Base-by-base conservation (phyloP, 1,139 yeast species). In the Casaregolazyma lundiana region DNA sequence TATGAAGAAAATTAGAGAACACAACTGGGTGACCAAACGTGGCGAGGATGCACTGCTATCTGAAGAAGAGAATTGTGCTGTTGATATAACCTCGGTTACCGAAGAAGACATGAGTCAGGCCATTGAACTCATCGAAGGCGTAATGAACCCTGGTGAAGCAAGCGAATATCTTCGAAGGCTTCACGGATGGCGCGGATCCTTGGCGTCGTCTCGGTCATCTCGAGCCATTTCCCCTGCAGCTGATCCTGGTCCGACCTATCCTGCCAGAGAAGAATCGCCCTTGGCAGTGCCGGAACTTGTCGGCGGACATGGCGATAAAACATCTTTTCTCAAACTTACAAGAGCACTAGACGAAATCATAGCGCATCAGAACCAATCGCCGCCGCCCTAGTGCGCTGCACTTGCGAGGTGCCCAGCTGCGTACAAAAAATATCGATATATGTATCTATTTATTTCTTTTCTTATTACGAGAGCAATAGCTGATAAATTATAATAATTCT, bases 1-100 rank as follows among this genome's bases (percentile, higher is more conserved):
- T 41, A 84, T 86, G 46, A 64, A 66, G 35, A 66, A 73, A 36
- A 65, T 84, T 29, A 66, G 83, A 20, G 70, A 69, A 45, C 87
- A 82, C 56, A 73, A 75, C 29, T 84, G 92, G 92, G 70, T 71
- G 24, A 70, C 72, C 3, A 54, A 57, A 35, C 41, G 53, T 20
- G 68, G 81, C 19, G 55, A 60, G 15, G 74, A 70, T 52, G 50
- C 49, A 19, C 57, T 70, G 41, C 58, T 70, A 11, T 53, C 67
- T 3, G 46, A 47, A 15, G 72, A 67, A 35, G 73, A 69, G 49
- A 70, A 70, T 52, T 63, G 65, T 9, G 65, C 65, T 5, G 61
- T 53, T 19, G 54, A 50, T 17, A 60, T 63, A 13, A 57, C 61
- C n/a, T 58, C 63, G 2, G 61, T 69, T 41, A 67, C 72, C 8